Conservation (phyloP, 1,139 yeast genomes). For the Wickerhamomyces sp. region DNA sequence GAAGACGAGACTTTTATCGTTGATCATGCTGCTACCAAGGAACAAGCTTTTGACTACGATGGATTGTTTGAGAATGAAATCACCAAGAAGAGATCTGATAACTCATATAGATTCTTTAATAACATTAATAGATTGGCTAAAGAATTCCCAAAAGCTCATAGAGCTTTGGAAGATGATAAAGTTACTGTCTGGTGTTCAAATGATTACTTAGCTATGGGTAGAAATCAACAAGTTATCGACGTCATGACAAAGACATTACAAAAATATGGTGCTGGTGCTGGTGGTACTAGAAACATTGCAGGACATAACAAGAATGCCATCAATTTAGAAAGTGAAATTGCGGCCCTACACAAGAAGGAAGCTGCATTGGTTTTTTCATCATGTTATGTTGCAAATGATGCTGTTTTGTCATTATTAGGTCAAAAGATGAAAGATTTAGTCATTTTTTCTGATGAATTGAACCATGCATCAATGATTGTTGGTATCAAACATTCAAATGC, state of each 20-base stretch:
- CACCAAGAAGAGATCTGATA: slow-evolving; percentile 72
- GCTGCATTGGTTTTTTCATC: slow-evolving; percentile 94
- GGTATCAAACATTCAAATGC: slow-evolving; percentile 92
- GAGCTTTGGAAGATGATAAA: slow-evolving; percentile 65
- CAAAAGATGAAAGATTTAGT: slow-evolving; percentile 86
- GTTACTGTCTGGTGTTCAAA: slow-evolving; percentile 99
- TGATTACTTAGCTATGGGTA: slow-evolving; percentile 94
- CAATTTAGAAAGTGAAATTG: slow-evolving; percentile 77
- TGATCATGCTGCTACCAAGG: slow-evolving; percentile 34
- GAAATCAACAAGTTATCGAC: slow-evolving; percentile 62
- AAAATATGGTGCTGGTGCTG: slow-evolving; percentile 97
- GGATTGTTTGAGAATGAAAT: slow-evolving; percentile 61
- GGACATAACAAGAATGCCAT: slow-evolving; percentile 93
- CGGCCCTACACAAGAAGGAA: slow-evolving; percentile 89
- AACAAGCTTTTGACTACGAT: slow-evolving; percentile 56
- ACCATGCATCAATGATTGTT: slow-evolving; percentile 97
- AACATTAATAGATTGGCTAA: slow-evolving; percentile 92
- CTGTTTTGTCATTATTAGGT: slow-evolving; percentile 88
- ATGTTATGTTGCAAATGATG: slow-evolving; percentile 96
- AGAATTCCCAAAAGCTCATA: slow-evolving; percentile 91
- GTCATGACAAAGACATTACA: slow-evolving; percentile 80
- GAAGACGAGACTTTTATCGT: slow-evolving; percentile 19
- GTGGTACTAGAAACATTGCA: slow-evolving; percentile 98
- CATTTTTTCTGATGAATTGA: slow-evolving; percentile 85
- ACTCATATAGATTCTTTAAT: slow-evolving; percentile 92